phyloP scores from a whole-genome alignment of 345 rosid genomes.

The Anacardium occidentale region DNA sequence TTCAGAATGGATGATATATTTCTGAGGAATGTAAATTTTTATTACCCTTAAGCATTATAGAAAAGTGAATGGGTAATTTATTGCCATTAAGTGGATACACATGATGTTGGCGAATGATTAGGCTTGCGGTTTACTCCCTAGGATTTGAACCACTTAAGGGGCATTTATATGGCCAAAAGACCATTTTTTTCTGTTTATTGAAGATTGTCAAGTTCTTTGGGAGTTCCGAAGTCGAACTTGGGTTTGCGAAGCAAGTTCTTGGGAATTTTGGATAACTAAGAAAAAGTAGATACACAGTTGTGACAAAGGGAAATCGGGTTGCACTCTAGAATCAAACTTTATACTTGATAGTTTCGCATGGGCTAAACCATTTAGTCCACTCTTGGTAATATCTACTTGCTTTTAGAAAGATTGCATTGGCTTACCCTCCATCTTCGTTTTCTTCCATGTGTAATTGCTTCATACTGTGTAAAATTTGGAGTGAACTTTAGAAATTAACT shows the following conservation, averaged over 20 bases:
- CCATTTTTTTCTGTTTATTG: too few species aligned
- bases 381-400: not conserved
- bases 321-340: not conserved
- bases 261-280: too few species aligned
- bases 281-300: not conserved
- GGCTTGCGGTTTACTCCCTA: too few species aligned
- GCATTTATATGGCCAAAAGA: too few species aligned
- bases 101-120: too few species aligned
- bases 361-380: not conserved
- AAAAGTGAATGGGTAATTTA: not conserved
- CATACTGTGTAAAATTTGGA: not conserved
- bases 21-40: not conserved
- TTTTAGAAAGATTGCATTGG: not conserved
- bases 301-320: not conserved
- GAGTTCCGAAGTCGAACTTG: too few species aligned
- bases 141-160: too few species aligned
- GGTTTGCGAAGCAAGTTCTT: too few species aligned
- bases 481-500: not conserved
- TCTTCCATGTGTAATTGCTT: not conserved
- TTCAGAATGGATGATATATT: not conserved
- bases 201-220: too few species aligned
- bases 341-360: not conserved
- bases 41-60: not conserved
- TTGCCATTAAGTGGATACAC: too few species aligned
- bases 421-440: not conserved